phyloP scores from a whole-genome alignment of 805 yeast species.

The Candida railenensis region DNA sequence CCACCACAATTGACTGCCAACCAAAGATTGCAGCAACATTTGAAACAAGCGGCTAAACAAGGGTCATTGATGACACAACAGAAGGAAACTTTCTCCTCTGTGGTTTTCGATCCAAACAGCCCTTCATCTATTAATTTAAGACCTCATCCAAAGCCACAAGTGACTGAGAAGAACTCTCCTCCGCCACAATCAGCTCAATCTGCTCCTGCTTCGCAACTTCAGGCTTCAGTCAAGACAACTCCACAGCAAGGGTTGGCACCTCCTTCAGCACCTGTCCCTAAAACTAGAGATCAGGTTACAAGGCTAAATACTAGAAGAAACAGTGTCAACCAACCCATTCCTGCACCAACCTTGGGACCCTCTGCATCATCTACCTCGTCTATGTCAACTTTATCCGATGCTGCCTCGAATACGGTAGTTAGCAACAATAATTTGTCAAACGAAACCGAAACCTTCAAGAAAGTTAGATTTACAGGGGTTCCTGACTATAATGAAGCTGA shows the following conservation, averaged over 20 bases:
- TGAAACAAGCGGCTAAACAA: slow-evolving; percentile 35
- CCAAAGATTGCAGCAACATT: slow-evolving; percentile 38
- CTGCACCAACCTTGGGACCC: slow-evolving; percentile 4
- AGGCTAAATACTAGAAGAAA: slow-evolving; percentile 30
- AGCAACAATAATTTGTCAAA: neutral
- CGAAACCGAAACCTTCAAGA: slow-evolving; percentile 24
- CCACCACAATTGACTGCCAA: slow-evolving; percentile 29
- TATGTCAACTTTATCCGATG: slow-evolving; percentile 7
- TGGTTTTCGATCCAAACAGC: slow-evolving; percentile 39
- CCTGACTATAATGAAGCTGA: slow-evolving; percentile 51
- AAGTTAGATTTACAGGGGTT: slow-evolving; percentile 54
- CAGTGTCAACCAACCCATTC: slow-evolving; percentile 18
- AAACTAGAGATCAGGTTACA: slow-evolving; percentile 24
- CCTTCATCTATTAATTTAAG: slow-evolving; percentile 23
- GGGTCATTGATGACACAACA: slow-evolving; percentile 40
- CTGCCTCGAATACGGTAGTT: slow-evolving; percentile 6
- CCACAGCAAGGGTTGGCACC: neutral
- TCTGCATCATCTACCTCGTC: slow-evolving; percentile 12
- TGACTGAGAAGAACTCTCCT: no score
- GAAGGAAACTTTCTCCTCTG: slow-evolving; percentile 32
- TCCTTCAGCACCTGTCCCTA: neutral
- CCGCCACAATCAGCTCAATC: slow-evolving; percentile 6
- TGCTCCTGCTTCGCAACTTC: slow-evolving; percentile 7
- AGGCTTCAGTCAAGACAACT: neutral
- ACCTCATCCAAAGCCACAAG: slow-evolving; percentile 5